phyloP scores from a whole-genome alignment of 2,329 filamentous ascomycete species.

The Akanthomyces muscarius region DNA sequence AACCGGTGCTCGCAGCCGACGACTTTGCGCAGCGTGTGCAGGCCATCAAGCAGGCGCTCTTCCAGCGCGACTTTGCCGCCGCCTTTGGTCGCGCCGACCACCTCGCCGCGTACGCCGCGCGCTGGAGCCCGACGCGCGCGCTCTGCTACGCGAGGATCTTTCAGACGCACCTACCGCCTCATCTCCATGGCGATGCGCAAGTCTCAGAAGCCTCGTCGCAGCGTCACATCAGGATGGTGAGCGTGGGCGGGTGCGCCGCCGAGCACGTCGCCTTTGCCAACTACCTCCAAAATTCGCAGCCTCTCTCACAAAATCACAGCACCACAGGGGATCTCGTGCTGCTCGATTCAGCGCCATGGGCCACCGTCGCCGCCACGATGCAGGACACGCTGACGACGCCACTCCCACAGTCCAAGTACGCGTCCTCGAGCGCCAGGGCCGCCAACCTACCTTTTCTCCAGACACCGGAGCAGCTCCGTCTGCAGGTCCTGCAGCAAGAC shows the following conservation, averaged over 20 bases:
- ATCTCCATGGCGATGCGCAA: background rate
- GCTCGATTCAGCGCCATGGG: conserved; percentile 84
- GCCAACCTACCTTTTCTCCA: conserved; percentile 43
- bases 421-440: conserved; percentile 43
- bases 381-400: conserved; percentile 50
- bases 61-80: conserved; percentile 73
- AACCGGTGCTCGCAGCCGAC: conserved; percentile 54
- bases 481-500: conserved; percentile 46
- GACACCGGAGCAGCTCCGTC: conserved; percentile 32
- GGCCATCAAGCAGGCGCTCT: conserved; percentile 80
- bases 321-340: conserved; percentile 48
- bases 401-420: conserved; percentile 48
- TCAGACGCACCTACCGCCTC: background rate
- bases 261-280: conserved; percentile 56
- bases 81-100: conserved; percentile 72
- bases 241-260: conserved; percentile 56
- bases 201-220: conserved; percentile 21
- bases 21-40: conserved; percentile 61
- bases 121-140: conserved; percentile 86
- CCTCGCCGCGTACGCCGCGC: conserved; percentile 76
- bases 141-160: conserved; percentile 71
- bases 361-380: conserved; percentile 55
- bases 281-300: conserved; percentile 32
- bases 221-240: conserved; percentile 38
- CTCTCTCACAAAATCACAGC: background rate